Evolutionary conservation across 129 eudicot genomes (phyloP), one percentile per base, ranked within the genome.

Genomic region (Centella asiatica): DNA sequence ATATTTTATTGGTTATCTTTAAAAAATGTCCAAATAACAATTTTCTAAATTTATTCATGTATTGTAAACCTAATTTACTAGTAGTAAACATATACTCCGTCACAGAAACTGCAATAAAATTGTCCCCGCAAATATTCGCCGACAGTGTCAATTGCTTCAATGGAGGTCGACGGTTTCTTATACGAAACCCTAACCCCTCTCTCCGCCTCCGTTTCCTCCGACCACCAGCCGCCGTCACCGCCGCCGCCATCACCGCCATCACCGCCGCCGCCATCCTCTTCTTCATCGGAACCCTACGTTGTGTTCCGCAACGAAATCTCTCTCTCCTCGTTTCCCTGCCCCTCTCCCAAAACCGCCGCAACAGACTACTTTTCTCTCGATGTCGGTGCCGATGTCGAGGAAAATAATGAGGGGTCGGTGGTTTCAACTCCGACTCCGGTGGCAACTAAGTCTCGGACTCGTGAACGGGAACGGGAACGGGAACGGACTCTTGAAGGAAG

Each of bases 131-230:
- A 42, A 42, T 42, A 20, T 24, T 1, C 1, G 17, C 57, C 28
- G 0, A 20, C 15, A 18, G 4, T 9, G 20, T 7, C 22, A 46
- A 18, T 46, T 46, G 32, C 44, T 27, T 33, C 69, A 54, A 78
- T 78, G 83, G 85, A 72, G 66, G 39, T 19, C 57, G 77, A 72
- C 57, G 73, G 66, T 4, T 63, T 79, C 27, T 39, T 74, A 33
- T 90, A 90, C 71, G 94, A 86, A 56, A 86, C 97, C 74, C 83
- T 90, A 44, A 74, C 71, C 54, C 95, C 95, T 9, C 80, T 90
- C 37, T 63, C 72, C 74, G 47, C 67, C 42, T 55, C 67, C 40
- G 42, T 42, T 40, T 17, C 73, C 58, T 13, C 65, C 33, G 44
- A 13, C 39, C n/a, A n/a, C n/a, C 42, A 70, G 25, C 80, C 50